Evolutionary conservation across 495 filamentous ascomycete genomes (phyloP), one percentile per base, ranked within the genome.

Genomic region (Lineolata rhizophorae): DNA sequence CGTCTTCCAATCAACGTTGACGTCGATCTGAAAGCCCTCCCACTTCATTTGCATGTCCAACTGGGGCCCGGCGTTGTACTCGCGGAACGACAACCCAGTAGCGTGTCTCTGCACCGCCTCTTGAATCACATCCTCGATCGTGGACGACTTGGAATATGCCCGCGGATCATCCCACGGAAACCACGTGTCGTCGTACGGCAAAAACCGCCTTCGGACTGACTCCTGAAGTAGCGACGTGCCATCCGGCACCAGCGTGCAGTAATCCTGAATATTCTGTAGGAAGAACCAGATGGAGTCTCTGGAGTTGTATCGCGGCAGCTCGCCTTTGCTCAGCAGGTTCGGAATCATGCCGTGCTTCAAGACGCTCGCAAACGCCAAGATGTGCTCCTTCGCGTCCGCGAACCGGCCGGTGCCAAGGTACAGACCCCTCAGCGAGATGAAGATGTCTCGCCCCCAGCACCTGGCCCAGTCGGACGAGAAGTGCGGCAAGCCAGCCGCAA

Each of bases 331-430:
- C 12, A 99, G 64, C 8, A 99, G 62, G 42, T 99, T 99, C 9
- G 90, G 90, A 33, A 95, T 80, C 90, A 95, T 94, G 27, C 90
- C 90, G 48, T 99, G 90, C 57, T 95, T 95, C 30, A 99, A 59
- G 6, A 99, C 83, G 47, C 81, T 91, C 0, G 80, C 83, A 56
- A 99, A 99, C 27, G 87, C 90, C 31, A 81, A 57, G 37, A 99
- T 92, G 46, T 95, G 90, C 51, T 93, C 81, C 40, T 67, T 79
- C 11, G 85, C 87, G 43, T 93, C 83, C 3, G 64, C 67, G 44
- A 72, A 92, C 6, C 85, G 72, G 3, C 83, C 81, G 14, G 84
- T 93, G 27, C 76, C 79, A 20, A 95, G 67, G 44, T 75, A 79
- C 10, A 99, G 60, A 29, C 90, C 90, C 20, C 90, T 71, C 10